phyloP scores from a whole-genome alignment of 192 early-diverging fungal species.

The Coemansia sp. region DNA sequence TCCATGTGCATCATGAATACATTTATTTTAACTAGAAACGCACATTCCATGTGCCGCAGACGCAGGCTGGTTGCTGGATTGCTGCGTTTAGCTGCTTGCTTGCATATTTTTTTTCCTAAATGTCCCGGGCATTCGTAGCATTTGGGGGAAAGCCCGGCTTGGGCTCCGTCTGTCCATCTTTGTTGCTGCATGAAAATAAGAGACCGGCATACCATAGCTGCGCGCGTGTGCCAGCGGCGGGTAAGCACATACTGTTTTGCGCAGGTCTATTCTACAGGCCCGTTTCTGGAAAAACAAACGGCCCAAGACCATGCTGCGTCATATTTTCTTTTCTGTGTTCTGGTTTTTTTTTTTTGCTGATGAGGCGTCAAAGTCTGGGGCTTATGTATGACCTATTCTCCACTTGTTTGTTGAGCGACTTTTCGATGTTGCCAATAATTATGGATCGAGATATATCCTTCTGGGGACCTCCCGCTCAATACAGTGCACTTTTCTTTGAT shows the following conservation, averaged over 20 bases:
- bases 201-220: background rate
- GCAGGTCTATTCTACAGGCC: background rate
- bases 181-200: constrained; percentile 1
- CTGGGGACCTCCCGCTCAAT: background rate
- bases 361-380: background rate
- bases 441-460: background rate
- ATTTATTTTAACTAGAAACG: background rate
- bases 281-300: background rate
- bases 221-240: background rate
- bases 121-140: background rate
- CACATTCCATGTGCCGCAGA: background rate
- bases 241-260: background rate
- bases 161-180: background rate
- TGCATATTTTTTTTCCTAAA: background rate
- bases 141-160: background rate
- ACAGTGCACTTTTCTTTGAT: background rate
- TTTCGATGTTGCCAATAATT: background rate
- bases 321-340: background rate
- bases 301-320: background rate
- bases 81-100: background rate
- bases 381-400: background rate
- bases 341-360: background rate
- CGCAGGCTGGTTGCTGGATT: background rate
- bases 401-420: background rate
- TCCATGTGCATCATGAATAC: constrained; percentile 4